Evolutionary conservation across 805 yeast genomes (phyloP), one percentile per base, ranked within the genome.

Genomic region (Hanseniaspora mollemarum): DNA sequence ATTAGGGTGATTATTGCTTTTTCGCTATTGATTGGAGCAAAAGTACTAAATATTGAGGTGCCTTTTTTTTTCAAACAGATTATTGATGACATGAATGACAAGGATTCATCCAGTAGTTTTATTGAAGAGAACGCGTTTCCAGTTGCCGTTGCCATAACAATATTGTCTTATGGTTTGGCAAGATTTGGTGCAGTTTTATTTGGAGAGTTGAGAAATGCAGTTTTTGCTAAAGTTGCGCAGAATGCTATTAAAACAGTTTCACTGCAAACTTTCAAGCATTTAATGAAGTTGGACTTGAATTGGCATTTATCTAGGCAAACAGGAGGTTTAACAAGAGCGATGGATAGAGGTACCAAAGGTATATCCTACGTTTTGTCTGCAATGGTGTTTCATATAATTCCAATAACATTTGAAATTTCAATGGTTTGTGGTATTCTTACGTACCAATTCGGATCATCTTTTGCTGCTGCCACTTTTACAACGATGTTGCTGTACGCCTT

Each of bases 301-400:
- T 92, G 90, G 75, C 98, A 92, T 64, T 67, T 92, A 37, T 74
- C 90, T 10, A 73, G 88, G 57, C 97, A 92, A 64, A 92, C 98
- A 0, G 98, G 98, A 57, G 97, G 96, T 0, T 67, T 92, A 31
- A 90, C 96, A 0, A 72, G 98, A 54, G 97, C 97, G 1, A 92
- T 92, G 60, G 98, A 92, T 60, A 73, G 98, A 56, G 98, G 98
- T 64, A 90, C 97, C 1, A 90, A 92, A 59, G 98, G 98, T 69
- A 90, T 92, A 49, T 81, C 94, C 12, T 88, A 84, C 59, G 96
- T 92, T 4, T 70, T 92, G 43, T 79, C 85, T 33, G 95, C 97
- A 2, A 85, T 90, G 95, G 95, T 92, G n/a, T 90, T 92, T 70
- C 97, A 92, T 63, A 88, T 92, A 33, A 71, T 90, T 31, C 98